Evolutionary conservation across 2,329 filamentous ascomycete species (phyloP).

Genomic region (Claviceps citrina): DNA sequence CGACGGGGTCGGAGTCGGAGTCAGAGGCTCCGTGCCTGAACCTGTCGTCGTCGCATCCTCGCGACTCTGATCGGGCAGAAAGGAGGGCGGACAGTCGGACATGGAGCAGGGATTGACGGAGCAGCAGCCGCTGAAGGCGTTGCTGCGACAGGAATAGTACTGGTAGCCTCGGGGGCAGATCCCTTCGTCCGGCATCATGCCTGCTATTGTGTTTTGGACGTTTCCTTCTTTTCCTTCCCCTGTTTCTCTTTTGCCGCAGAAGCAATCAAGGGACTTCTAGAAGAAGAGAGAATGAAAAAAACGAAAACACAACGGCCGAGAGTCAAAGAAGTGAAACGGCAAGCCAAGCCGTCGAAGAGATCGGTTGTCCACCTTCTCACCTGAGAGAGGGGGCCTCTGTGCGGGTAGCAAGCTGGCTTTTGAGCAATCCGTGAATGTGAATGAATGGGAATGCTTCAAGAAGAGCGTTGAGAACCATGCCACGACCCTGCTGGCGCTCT

Average conservation of each 20-base stretch:
- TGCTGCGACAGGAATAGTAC: constrained; percentile 24
- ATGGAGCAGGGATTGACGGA: constrained; percentile 25
- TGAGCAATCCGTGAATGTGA: too few species aligned
- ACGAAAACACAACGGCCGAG: too few species aligned
- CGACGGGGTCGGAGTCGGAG: not conserved
- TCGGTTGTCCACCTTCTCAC: too few species aligned
- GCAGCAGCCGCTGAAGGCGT: constrained; percentile 30
- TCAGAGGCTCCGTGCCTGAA: not conserved
- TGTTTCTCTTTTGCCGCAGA: too few species aligned
- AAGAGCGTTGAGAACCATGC: too few species aligned
- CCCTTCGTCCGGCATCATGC: not conserved
- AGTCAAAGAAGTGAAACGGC: too few species aligned
- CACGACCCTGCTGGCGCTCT: not conserved
- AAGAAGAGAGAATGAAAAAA: too few species aligned
- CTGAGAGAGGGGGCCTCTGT: too few species aligned
- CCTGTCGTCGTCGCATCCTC: not conserved
- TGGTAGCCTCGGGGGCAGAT: constrained; percentile 15
- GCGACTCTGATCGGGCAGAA: constrained; percentile 15
- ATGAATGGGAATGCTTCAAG: not conserved
- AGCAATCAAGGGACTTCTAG: too few species aligned
- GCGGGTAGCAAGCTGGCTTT: too few species aligned
- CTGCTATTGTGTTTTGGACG: not conserved
- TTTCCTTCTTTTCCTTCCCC: too few species aligned
- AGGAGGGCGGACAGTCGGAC: constrained; percentile 2
- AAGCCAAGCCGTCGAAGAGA: too few species aligned